phyloP scores from a whole-genome alignment of 2,329 filamentous ascomycete species.

The Exophiala alcalophila region DNA sequence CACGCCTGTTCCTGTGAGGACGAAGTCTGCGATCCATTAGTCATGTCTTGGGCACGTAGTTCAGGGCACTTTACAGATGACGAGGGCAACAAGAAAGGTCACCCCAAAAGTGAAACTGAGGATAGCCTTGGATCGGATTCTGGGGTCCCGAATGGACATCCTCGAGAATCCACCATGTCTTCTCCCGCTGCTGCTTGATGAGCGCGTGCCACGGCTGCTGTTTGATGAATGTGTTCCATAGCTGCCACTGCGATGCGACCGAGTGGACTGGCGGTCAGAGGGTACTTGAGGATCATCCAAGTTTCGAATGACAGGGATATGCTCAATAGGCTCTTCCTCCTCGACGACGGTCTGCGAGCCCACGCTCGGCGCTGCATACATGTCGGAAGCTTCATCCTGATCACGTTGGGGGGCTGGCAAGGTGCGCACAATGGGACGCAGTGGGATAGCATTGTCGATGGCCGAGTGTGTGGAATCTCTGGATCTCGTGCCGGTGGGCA shows the following conservation, averaged over 20 bases:
- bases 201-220: constrained; percentile 5
- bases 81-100: constrained; percentile 58
- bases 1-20: constrained; percentile 64
- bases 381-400: constrained; percentile 18
- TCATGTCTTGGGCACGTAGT: constrained; percentile 6
- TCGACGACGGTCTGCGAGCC: background rate
- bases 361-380: constrained; percentile 16
- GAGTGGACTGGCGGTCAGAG: constrained; percentile 6
- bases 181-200: constrained; percentile 5
- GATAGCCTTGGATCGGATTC: constrained; percentile 35
- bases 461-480: constrained; percentile 30
- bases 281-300: constrained; percentile 6
- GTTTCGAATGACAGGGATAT: constrained; percentile 4
- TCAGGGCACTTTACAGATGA: constrained; percentile 59
- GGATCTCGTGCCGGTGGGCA: constrained; percentile 26
- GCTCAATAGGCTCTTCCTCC: background rate
- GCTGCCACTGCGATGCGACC: constrained; percentile 11
- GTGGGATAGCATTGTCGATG: constrained; percentile 28
- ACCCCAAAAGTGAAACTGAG: constrained; percentile 64
- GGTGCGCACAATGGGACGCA: constrained; percentile 10
- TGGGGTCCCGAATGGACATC: constrained; percentile 47
- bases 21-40: constrained; percentile 58
- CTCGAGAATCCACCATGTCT: constrained; percentile 43
- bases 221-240: too few relatives aligned
- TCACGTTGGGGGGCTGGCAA: constrained; percentile 8